Evolutionary conservation across 2,329 filamentous ascomycete species (phyloP), one percentile per base, ranked within the genome.

Genomic region (Fusarium sarcochroum): DNA sequence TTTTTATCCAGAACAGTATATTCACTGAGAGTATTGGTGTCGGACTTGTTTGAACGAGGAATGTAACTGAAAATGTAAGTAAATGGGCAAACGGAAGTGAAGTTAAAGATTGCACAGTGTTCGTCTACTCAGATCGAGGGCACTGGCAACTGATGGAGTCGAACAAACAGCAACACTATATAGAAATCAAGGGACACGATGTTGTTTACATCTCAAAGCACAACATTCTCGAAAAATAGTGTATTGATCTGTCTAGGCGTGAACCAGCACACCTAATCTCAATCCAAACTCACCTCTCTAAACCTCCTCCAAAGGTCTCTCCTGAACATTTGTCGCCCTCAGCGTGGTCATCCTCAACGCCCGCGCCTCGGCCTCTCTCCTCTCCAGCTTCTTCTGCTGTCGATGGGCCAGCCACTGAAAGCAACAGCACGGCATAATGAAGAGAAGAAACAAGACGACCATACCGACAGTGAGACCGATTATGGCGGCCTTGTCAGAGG

Each of bases 361-460:
- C 17, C n/a, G 30, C 10, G 37, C 37, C 10, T 15, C 13, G 20
- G 40, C 46, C 14, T 14, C 20, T 10, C 17, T n/a, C 11, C 13
- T 53, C 35, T 58, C 27, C 18, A 45, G 23, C 13, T 14, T 58
- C 30, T 45, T 56, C 20, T 67, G 53, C 23, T 58, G 55, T 21
- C 54, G 38, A 23, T 44, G 46, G 9, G 50, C 58, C 1, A 72
- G 34, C 1, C 37, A 46, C n/a, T 60, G 58, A 4, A 62, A 27
- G 5, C 57, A 50, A 14, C 35, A 48, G 18, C 61, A 63, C 8
- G 70, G 70, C 11, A 63, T 7, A 11, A 71, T 18, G 20, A 72
- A 47, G 2, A 71, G 10, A 3, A 50, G 7, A 35, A 71, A 58
- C 0, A 69, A 11, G 3, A 34, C 8, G 1, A 44, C 18, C 14